Base-by-base conservation (phyloP, 1,284 basidiomycete species). In the Leucoagaricus sp. region DNA sequence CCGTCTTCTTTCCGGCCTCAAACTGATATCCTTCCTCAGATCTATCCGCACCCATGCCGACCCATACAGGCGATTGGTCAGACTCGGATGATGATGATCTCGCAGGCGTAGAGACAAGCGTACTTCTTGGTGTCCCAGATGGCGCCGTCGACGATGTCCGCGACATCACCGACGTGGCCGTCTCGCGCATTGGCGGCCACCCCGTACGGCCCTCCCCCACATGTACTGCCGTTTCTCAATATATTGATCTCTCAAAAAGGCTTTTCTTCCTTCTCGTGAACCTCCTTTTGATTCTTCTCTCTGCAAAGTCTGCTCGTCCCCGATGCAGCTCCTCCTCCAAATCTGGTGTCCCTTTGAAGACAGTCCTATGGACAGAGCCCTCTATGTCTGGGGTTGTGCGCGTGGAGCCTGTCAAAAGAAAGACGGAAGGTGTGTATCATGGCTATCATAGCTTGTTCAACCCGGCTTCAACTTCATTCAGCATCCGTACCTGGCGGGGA, bases 271-370 rank as follows among this genome's bases (percentile, higher is more conserved):
- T 58, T 79, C 78, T 51, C 69, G 66, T 69, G 82, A 84, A 69
- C 82, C 81, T 21, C 62, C 80, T 29, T 71, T 85, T 60, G 73
- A 79, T 66, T 83, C 78, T 49, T 80, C 86, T 4, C 73, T 78
- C 58, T 94, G 91, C 81, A 84, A 82, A 66, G 72, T 79, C 54
- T 94, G 91, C 72, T 75, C 77, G 5, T 72, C 76, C 17, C 82
- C 86, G 0, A 93, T 89, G 87, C 84, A 91, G 61, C 78, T 94
- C 23, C 79, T 94, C 31, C 77, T 90, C 12, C 91, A 94, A 63
- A 80, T 94, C 64, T 93, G 91, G 89, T 93, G 89, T 69, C 92
- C 92, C 0, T 84, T 93, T 62, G 88, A 93, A 66, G 77, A 85
- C 36, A 94, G 90, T 62, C 82, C 86, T 7, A 86, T 87, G 78